Base-by-base conservation (phyloP, 495 filamentous ascomycete species). In the Tuber melanosporum region DNA sequence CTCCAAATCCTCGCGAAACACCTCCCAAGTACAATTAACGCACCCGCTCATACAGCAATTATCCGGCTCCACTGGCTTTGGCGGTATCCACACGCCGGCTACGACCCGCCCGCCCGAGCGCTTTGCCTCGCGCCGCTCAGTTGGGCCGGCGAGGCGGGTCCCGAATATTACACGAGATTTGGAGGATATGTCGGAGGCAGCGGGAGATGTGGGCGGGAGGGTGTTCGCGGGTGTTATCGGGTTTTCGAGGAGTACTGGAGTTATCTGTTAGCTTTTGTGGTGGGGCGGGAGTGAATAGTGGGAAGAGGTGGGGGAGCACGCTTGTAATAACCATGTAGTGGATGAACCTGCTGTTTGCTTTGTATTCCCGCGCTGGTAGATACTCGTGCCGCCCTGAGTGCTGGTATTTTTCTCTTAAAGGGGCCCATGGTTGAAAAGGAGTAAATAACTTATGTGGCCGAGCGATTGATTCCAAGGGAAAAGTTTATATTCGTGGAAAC, bases 31-130 rank as follows among this genome's bases (percentile, higher is more conserved):
- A 84, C 95, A 99, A 83, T 98, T 94, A 44, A 97, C 94, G 84
- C 95, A 99, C 43, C 95, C 95, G 81, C 91, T 93, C 95, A 98
- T 99, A 85, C 95, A 99, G 88, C 95, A 99, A 85, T 98, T 97
- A 84, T 98, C 95, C 20, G 95, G 95, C 84, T 99, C 95, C 73
- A 90, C 10, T 12, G 95, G 95, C 20, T 88, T 87, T 26, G 94
- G 94, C 17, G 94, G 94, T 6, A 97, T 92, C 75, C 89, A 86
- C 17, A 97, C 89, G 43, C 94, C 94, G 19, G 93, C 93, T 78
- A 97, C 85, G 22, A 89, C 87, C 69, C 87, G 88, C 81, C 85
- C 88, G 69, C 87, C 85, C 76, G 88, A 85, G 82, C 89, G 81
- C 77, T 89, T 88, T 79, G 92, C 86, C 80, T 89, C 84, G 79